Percentiles rank a stretch among this genome's conserved stretches.
These are phyloP conservation scores for Blastomyces silverae DNA, from an alignment of 2,329 filamentous ascomycete species.

Conservation along the genomic window DNA sequence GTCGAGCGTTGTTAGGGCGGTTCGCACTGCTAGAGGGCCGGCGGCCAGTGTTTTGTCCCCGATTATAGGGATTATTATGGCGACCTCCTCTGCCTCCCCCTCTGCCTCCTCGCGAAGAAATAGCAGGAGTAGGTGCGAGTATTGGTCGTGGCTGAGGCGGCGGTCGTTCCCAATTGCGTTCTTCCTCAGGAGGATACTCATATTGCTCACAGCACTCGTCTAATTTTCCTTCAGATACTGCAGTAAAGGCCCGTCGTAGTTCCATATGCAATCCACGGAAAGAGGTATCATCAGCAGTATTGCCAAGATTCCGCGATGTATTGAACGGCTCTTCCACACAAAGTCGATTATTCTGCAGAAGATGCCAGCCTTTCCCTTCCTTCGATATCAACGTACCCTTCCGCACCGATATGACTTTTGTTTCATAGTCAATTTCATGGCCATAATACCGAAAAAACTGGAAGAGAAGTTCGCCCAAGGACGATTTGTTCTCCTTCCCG, in stretches of 20 bases:
- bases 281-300: slow-evolving; percentile 91
- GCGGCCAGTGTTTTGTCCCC: slow-evolving; percentile 43
- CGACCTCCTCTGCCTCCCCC: slow-evolving; percentile 46
- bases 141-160: slow-evolving; percentile 51
- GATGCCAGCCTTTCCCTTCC: slow-evolving; percentile 80
- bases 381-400: slow-evolving; percentile 72
- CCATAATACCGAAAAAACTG: slow-evolving; percentile 94
- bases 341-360: slow-evolving; percentile 70
- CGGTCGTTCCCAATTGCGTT: slow-evolving; percentile 51
- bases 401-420: slow-evolving; percentile 74
- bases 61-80: slow-evolving; percentile 45
- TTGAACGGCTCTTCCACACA: slow-evolving; percentile 99
- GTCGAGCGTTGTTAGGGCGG: slow-evolving; percentile 35
- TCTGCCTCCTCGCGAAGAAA: slow-evolving; percentile 44
- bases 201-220: slow-evolving; percentile 81
- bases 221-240: slow-evolving; percentile 71
- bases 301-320: slow-evolving; percentile 77
- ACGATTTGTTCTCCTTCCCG: slow-evolving; percentile 72
- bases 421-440: slow-evolving; percentile 86
- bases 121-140: slow-evolving; percentile 40
- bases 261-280: slow-evolving; percentile 88
- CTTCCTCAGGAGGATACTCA: slow-evolving; percentile 77
- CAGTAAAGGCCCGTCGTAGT: slow-evolving; percentile 77
- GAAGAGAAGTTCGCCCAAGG: slow-evolving; percentile 79
- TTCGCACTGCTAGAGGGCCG: slow-evolving; percentile 53